Evolutionary conservation across 768 basidiomycete genomes (phyloP).

Genomic region (Pisolithus microcarpus): DNA sequence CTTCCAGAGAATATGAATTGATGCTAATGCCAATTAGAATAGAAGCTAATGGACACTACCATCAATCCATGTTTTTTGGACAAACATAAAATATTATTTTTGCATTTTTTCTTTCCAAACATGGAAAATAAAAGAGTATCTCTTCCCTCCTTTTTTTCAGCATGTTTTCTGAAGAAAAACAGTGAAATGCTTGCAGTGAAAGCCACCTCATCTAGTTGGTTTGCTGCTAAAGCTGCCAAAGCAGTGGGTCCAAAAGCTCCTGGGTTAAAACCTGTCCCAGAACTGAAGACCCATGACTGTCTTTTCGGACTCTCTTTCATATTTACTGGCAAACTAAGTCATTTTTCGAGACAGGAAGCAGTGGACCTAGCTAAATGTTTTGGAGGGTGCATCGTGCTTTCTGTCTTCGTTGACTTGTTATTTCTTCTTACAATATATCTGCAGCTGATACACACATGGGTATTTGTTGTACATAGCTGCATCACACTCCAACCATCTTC

Average conservation of each 20-base stretch:
- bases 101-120: too few species aligned
- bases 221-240: constrained; percentile 52
- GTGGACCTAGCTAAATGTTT: constrained; percentile 85
- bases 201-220: constrained; percentile 32
- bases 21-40: too few species aligned
- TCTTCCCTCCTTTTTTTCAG: too few species aligned
- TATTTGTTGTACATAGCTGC: constrained; percentile 42
- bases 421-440: too few species aligned
- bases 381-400: constrained; percentile 61
- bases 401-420: neutral
- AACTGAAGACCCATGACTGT: constrained; percentile 72
- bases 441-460: neutral
- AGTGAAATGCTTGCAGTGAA: too few species aligned
- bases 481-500: constrained; percentile 84
- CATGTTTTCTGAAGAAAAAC: too few species aligned
- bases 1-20: too few species aligned
- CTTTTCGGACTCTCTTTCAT: constrained; percentile 85
- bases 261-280: constrained; percentile 56
- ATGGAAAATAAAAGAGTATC: too few species aligned
- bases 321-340: constrained; percentile 88
- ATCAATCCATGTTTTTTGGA: too few species aligned
- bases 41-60: too few species aligned
- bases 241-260: constrained; percentile 49
- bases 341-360: constrained; percentile 84
- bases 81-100: too few species aligned